These are phyloP conservation scores for Penicillium silybi DNA, from an alignment of 495 filamentous ascomycete genomes.

Conservation along the genomic window DNA sequence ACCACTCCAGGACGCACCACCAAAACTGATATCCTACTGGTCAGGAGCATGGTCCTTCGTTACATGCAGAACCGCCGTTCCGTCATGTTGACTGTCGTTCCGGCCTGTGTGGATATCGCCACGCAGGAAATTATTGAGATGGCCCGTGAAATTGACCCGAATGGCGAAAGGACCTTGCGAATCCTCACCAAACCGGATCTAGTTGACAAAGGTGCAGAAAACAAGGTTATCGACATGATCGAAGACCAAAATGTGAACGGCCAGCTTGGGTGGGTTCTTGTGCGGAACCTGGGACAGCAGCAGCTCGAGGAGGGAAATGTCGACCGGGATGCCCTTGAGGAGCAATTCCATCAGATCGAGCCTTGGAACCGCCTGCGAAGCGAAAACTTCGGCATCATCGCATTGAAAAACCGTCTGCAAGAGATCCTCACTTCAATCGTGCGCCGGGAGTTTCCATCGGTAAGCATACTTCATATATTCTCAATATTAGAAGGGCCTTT, in stretches of 20 bases:
- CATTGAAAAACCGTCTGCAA: constrained; percentile 35
- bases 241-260: constrained; percentile 34
- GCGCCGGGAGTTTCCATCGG: constrained; percentile 48
- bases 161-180: constrained; percentile 51
- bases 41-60: constrained; percentile 48
- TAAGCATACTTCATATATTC: too few relatives aligned
- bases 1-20: constrained; percentile 43
- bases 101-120: constrained; percentile 60
- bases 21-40: constrained; percentile 46
- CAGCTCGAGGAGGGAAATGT: constrained; percentile 10
- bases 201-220: constrained; percentile 45
- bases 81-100: constrained; percentile 57
- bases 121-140: constrained; percentile 57
- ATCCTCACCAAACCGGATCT: constrained; percentile 62
- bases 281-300: constrained; percentile 49
- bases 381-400: constrained; percentile 47
- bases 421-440: constrained; percentile 37
- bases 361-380: constrained; percentile 44
- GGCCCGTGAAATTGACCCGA: constrained; percentile 45
- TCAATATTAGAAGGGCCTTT: too few relatives aligned
- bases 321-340: constrained; percentile 22
- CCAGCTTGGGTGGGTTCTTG: constrained; percentile 53
- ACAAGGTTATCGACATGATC: constrained; percentile 43
- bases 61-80: constrained; percentile 54
- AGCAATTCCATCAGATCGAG: constrained; percentile 12